These are phyloP conservation scores for Malus hybrid DNA, from an alignment of 331 rosid species.

Conservation along the genomic window DNA sequence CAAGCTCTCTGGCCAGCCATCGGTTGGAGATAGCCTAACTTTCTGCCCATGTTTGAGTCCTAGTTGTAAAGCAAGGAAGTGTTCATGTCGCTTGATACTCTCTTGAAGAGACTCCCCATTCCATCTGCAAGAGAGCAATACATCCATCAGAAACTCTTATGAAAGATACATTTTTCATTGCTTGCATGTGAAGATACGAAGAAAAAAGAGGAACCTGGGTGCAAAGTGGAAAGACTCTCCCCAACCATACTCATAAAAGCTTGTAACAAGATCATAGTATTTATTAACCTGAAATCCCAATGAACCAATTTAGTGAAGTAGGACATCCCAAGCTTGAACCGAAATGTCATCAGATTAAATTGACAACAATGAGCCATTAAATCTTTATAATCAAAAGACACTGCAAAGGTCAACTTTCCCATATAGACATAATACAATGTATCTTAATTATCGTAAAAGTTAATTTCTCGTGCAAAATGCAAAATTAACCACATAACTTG, in stretches of 20 bases:
- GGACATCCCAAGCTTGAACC: neutral
- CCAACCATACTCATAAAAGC: slow-evolving; percentile 94
- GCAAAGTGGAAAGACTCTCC: slow-evolving; percentile 94
- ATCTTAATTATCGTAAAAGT: neutral
- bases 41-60: slow-evolving; percentile 72
- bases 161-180: neutral
- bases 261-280: slow-evolving; percentile 81
- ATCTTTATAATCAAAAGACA: neutral
- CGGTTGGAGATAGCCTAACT: slow-evolving; percentile 40
- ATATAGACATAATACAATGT: neutral
- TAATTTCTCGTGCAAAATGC: neutral
- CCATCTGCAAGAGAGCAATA: slow-evolving; percentile 42
- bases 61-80: slow-evolving; percentile 80
- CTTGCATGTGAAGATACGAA: neutral
- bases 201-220: slow-evolving; percentile 37
- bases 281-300: slow-evolving; percentile 62
- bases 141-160: neutral
- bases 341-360: neutral
- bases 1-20: too few relatives aligned
- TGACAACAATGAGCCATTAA: neutral
- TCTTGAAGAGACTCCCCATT: slow-evolving; percentile 75
- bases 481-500: neutral
- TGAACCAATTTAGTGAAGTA: slow-evolving; percentile 4
- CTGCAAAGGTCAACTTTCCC: neutral
- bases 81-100: slow-evolving; percentile 86